phyloP scores from a whole-genome alignment of 257 asterid genomes.

The Buddleja alternifolia region DNA sequence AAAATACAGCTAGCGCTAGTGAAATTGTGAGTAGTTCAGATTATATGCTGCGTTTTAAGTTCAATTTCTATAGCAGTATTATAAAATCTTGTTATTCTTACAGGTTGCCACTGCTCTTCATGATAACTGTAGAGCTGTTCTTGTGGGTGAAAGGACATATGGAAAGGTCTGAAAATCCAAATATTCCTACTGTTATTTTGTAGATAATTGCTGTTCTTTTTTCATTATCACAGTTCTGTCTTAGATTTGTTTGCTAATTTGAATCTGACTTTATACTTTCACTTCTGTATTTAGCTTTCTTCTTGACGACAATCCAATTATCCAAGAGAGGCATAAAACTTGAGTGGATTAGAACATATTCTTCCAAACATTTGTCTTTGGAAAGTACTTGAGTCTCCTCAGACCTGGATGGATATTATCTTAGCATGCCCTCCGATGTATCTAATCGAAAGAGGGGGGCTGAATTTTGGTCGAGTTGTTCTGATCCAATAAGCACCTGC shows the following conservation, averaged over 20 bases:
- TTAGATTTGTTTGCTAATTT: slow-evolving; percentile 3
- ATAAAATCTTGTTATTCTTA: slow-evolving; percentile 31
- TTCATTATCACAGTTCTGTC: slow-evolving; percentile 6
- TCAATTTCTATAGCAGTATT: slow-evolving; percentile 20
- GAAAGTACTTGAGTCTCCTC: slow-evolving; percentile 8
- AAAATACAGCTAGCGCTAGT: slow-evolving; percentile 96
- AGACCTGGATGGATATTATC: slow-evolving; percentile 7
- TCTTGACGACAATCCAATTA: not conserved
- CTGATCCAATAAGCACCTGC: not conserved
- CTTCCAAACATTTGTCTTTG: not conserved
- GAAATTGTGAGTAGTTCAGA: slow-evolving; percentile 83
- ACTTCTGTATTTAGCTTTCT: not conserved
- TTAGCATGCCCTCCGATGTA: slow-evolving; percentile 2
- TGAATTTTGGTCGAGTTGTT: not conserved
- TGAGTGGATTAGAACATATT: not conserved
- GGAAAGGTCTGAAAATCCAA: slow-evolving; percentile 71
- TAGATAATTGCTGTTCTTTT: slow-evolving; percentile 8
- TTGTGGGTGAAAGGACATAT: slow-evolving; percentile 94
- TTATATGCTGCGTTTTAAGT: slow-evolving; percentile 19
- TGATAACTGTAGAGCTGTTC: slow-evolving; percentile 96
- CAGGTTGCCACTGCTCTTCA: slow-evolving; percentile 99
- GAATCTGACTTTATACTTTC: not conserved
- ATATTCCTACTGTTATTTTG: slow-evolving; percentile 5
- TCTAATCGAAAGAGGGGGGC: not conserved
- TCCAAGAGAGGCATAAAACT: not conserved